Conservation (phyloP, 768 basidiomycete species). For the Kwoniella sp. region DNA sequence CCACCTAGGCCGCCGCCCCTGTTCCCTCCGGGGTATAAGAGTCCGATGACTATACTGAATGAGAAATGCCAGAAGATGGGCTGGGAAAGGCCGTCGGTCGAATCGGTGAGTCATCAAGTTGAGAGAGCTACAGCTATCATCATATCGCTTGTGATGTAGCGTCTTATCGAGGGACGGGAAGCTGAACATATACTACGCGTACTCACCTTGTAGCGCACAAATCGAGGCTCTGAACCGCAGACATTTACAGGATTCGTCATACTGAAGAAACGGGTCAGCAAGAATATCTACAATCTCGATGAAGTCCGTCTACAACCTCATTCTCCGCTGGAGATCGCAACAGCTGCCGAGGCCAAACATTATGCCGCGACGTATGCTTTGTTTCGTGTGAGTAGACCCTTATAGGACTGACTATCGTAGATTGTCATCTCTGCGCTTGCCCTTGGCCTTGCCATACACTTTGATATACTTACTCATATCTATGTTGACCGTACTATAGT, state of each 20-base stretch:
- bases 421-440: too few relatives aligned
- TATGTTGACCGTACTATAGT: constrained; percentile 25
- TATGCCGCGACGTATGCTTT: constrained; percentile 87
- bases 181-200: too few relatives aligned
- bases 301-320: constrained; percentile 72
- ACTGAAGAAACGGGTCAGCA: constrained; percentile 70
- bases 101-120: constrained; percentile 68
- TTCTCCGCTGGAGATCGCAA: constrained; percentile 68
- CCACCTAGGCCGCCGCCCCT: constrained; percentile 60
- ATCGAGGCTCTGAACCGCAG: constrained; percentile 34
- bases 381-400: constrained; percentile 66
- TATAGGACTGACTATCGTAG: not conserved
- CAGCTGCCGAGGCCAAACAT: constrained; percentile 81
- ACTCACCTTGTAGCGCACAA: constrained; percentile 30
- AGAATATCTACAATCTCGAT: constrained; percentile 67
- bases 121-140: not conserved
- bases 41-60: constrained; percentile 73
- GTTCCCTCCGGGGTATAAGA: constrained; percentile 84
- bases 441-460: not conserved
- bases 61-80: constrained; percentile 90
- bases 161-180: too few relatives aligned
- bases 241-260: constrained; percentile 67
- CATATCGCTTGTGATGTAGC: not conserved
- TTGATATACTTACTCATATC: too few relatives aligned
- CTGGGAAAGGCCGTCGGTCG: constrained; percentile 82